Conservation (phyloP, 2,329 filamentous ascomycete genomes). For the Verticillium alfalfae region DNA sequence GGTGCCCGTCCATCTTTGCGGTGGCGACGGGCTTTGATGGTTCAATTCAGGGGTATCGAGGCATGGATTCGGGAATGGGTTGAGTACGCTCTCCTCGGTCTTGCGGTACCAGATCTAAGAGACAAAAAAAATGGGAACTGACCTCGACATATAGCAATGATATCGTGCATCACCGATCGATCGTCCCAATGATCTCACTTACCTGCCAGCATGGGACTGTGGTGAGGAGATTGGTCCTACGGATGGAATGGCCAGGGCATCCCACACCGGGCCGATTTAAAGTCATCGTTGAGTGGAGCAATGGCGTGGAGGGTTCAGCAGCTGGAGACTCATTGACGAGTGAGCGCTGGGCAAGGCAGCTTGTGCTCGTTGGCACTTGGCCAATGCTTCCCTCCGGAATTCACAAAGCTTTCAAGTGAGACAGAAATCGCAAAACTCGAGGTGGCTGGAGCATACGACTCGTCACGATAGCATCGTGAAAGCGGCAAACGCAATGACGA, state of each 20-base stretch:
- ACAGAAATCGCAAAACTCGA: neutral
- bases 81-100: neutral
- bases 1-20: neutral
- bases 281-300: neutral
- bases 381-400: neutral
- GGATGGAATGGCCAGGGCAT: neutral
- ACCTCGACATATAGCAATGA: neutral
- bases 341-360: neutral
- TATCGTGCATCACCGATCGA: neutral
- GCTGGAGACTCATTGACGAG: neutral
- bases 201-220: neutral
- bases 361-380: neutral
- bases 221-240: neutral
- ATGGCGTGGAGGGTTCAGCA: neutral
- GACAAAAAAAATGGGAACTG: neutral
- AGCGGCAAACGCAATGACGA: neutral
- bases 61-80: neutral
- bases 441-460: neutral
- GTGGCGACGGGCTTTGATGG: neutral
- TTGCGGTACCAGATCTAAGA: neutral
- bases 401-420: neutral
- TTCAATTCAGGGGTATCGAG: conserved; percentile 1
- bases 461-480: neutral
- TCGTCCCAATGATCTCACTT: neutral
- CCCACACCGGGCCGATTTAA: neutral